phyloP scores from a whole-genome alignment of 352 stramenopile species.

The Sclerospora graminicola region DNA sequence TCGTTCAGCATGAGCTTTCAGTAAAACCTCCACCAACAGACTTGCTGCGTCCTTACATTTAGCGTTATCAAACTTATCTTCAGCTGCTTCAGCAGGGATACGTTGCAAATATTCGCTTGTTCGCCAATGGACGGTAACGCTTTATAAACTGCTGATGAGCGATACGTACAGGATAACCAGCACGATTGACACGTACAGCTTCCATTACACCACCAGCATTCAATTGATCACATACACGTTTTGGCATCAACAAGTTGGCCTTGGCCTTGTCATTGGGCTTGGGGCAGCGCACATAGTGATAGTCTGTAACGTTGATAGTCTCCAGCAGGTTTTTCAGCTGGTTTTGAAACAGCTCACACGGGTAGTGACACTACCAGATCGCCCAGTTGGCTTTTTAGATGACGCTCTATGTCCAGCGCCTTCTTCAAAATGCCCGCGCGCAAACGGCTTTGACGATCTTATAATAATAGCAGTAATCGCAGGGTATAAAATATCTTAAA shows the following conservation, averaged over 20 bases:
- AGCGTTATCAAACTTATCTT: conserved; percentile 38
- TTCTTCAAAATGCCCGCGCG: conserved; percentile 44
- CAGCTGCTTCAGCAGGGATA: conserved; percentile 42
- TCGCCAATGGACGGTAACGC: conserved; percentile 79
- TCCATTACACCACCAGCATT: conserved; percentile 97
- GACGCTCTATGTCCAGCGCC: conserved; percentile 13
- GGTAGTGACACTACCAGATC: conserved; percentile 24
- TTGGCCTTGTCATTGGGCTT: conserved; percentile 97
- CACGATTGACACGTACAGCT: conserved; percentile 94
- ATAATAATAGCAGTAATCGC: conserved; percentile 76
- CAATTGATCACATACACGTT: conserved; percentile 94
- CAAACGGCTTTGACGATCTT: conserved; percentile 57
- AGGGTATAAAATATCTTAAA: conserved; percentile 85
- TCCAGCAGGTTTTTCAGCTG: conserved; percentile 89
- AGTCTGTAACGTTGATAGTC: conserved; percentile 90
- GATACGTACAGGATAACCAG: conserved; percentile 96
- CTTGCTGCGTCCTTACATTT: conserved; percentile 43
- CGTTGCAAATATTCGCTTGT: conserved; percentile 46
- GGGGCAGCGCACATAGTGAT: conserved; percentile 97
- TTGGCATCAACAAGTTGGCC: conserved; percentile 64
- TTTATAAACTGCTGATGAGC: conserved; percentile 89
- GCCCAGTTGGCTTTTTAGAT: conserved; percentile 21
- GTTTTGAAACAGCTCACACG: conserved; percentile 77
- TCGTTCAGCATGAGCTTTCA: conserved; percentile 54
- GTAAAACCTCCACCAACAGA: conserved; percentile 54